Evolutionary conservation across 345 rosid species (phyloP).

Genomic region (Reutealis trisperma): DNA sequence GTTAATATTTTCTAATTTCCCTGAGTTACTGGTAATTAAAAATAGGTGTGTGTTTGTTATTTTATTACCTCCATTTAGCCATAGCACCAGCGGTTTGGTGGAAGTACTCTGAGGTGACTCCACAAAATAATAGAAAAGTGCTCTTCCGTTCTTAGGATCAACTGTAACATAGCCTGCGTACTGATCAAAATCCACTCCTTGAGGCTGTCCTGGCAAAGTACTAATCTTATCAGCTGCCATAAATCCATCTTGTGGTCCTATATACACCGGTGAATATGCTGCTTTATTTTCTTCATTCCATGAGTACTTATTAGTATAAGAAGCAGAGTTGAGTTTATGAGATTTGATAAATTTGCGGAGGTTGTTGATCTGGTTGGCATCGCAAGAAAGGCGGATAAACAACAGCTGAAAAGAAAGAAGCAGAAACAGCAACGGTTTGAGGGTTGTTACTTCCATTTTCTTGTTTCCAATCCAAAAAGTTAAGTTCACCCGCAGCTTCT

Average conservation of each 20-base stretch:
- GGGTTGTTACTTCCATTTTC: background rate
- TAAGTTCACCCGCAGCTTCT: background rate
- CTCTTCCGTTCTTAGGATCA: constrained; percentile 32
- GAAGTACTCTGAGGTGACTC: constrained; percentile 42
- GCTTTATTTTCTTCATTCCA: background rate
- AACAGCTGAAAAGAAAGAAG: background rate
- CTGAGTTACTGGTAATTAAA: background rate
- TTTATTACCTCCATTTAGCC: constrained; percentile 37
- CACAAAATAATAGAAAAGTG: constrained; percentile 41
- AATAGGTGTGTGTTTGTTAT: background rate
- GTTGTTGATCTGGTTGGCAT: constrained; percentile 6
- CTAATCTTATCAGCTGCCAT: constrained; percentile 32
- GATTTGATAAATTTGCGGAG: constrained; percentile 3
- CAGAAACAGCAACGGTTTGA: background rate
- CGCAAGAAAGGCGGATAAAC: background rate
- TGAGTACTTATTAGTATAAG: background rate
- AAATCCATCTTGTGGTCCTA: constrained; percentile 32
- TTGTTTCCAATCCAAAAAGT: background rate
- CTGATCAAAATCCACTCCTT: constrained; percentile 39
- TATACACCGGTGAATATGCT: constrained; percentile 10
- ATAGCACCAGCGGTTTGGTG: constrained; percentile 43
- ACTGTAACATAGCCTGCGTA: constrained; percentile 41
- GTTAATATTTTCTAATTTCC: too few relatives aligned
- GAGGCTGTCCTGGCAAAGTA: constrained; percentile 41
- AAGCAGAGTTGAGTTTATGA: background rate